These are phyloP conservation scores for Diplodia corticola DNA, from an alignment of 2,329 filamentous ascomycete genomes.

Conservation along the genomic window DNA sequence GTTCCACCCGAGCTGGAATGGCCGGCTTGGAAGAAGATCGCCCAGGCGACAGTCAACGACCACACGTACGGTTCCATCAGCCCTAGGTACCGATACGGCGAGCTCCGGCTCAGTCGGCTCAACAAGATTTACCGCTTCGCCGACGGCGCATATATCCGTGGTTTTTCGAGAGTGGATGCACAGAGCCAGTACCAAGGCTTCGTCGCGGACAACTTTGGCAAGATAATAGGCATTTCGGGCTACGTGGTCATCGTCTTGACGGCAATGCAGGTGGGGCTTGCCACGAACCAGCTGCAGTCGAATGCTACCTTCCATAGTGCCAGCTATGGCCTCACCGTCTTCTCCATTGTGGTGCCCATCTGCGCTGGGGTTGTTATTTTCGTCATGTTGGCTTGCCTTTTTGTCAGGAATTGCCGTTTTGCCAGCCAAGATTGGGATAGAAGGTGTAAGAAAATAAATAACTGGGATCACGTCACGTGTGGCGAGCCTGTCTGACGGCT, in stretches of 20 bases:
- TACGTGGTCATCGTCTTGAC: conserved; percentile 32
- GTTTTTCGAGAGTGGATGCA: neutral
- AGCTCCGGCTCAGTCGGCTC: conserved; percentile 28
- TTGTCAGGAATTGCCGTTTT: no score
- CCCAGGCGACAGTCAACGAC: neutral
- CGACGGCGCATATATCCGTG: neutral
- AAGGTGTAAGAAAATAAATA: no score
- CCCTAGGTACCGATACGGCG: conserved; percentile 38
- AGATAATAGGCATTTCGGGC: neutral
- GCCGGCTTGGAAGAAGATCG: neutral
- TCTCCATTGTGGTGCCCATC: neutral
- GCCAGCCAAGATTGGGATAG: no score
- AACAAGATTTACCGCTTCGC: neutral
- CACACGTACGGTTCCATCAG: neutral
- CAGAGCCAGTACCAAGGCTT: neutral
- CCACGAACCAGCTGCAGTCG: conserved; percentile 26
- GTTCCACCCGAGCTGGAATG: conserved; percentile 31
- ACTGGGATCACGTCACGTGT: no score
- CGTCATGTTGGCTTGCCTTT: no score
- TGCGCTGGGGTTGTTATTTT: no score
- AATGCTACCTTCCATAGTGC: conserved; percentile 29
- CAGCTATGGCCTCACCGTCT: conserved; percentile 30
- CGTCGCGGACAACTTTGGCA: neutral
- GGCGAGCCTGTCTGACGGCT: no score
- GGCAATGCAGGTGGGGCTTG: conserved; percentile 33